phyloP scores from a whole-genome alignment of 768 basidiomycete species.

The Termitomyces heimii region DNA sequence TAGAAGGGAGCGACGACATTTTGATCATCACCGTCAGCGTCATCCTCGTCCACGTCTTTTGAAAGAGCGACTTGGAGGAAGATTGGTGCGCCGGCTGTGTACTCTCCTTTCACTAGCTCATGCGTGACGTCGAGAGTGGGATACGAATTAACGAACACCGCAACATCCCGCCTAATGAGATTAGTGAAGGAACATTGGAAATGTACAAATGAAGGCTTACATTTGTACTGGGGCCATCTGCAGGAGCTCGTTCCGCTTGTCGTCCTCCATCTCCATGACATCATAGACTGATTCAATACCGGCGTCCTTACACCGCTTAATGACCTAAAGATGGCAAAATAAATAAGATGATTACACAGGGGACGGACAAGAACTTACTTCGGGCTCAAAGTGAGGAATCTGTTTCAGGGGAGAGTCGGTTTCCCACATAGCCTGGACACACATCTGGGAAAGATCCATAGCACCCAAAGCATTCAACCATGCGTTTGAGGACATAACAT shows the following conservation, averaged over 20 bases:
- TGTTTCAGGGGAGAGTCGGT: slow-evolving; percentile 93
- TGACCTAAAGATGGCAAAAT: slow-evolving; percentile 37
- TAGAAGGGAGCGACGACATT: slow-evolving; percentile 91
- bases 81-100: slow-evolving; percentile 84
- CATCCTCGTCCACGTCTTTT: slow-evolving; percentile 78
- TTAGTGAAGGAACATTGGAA: slow-evolving; percentile 7
- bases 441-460: slow-evolving; percentile 99
- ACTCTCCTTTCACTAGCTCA: slow-evolving; percentile 81
- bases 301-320: slow-evolving; percentile 80
- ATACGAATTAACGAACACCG: slow-evolving; percentile 93
- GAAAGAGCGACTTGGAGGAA: slow-evolving; percentile 72
- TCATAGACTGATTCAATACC: slow-evolving; percentile 91
- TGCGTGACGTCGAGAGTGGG: slow-evolving; percentile 91
- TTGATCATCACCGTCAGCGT: slow-evolving; percentile 62
- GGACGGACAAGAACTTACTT: slow-evolving; percentile 39
- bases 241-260: slow-evolving; percentile 72
- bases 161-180: slow-evolving; percentile 76
- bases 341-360: neutral
- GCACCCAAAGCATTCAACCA: slow-evolving; percentile 93
- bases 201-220: slow-evolving; percentile 44
- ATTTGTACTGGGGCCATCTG: slow-evolving; percentile 85
- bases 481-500: slow-evolving; percentile 97
- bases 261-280: slow-evolving; percentile 98
- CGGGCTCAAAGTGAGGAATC: slow-evolving; percentile 92
- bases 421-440: slow-evolving; percentile 97